A percentile compares a stretch with the other conserved stretches of the same genome.
Conservation (phyloP, 306 rosid species). For the Crotalaria pallida region DNA sequence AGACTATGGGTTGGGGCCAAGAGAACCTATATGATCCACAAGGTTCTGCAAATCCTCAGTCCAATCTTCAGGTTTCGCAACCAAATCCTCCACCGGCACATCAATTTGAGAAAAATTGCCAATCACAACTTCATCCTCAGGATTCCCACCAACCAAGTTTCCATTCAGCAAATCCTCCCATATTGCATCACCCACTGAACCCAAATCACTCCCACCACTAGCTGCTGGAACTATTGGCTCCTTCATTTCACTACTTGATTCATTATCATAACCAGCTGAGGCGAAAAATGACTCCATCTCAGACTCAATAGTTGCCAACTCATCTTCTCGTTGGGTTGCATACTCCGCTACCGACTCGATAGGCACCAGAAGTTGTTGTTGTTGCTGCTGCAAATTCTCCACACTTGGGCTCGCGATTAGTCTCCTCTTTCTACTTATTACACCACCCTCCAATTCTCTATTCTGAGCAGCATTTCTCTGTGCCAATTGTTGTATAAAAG, state of each 20-base stretch:
- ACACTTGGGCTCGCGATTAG: constrained; percentile 45
- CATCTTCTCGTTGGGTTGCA: constrained; percentile 33
- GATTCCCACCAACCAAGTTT: constrained; percentile 44
- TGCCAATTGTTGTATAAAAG: constrained; percentile 41
- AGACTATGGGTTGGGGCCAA: constrained; percentile 30
- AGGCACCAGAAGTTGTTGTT: constrained; percentile 26
- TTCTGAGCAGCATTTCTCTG: constrained; percentile 33
- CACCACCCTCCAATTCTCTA: constrained; percentile 33
- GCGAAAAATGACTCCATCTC: constrained; percentile 57
- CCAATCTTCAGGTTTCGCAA: constrained; percentile 44
- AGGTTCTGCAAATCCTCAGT: constrained; percentile 56
- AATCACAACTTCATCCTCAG: constrained; percentile 38
- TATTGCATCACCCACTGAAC: constrained; percentile 23
- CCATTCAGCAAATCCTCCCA: constrained; percentile 69
- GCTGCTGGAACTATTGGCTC: constrained; percentile 18
- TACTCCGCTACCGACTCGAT: constrained; percentile 15
- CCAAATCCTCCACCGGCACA: constrained; percentile 51
- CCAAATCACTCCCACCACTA: constrained; percentile 29
- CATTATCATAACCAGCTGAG: constrained; percentile 35
- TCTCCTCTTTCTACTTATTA: constrained; percentile 58
- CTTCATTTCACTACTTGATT: constrained; percentile 41
- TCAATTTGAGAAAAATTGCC: constrained; percentile 49
- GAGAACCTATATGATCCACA: constrained; percentile 74
- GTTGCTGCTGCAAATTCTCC: constrained; percentile 49
- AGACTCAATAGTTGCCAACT: constrained; percentile 35